Base-by-base conservation (phyloP, 805 yeast species). In the Wickerhamiella galacta region DNA sequence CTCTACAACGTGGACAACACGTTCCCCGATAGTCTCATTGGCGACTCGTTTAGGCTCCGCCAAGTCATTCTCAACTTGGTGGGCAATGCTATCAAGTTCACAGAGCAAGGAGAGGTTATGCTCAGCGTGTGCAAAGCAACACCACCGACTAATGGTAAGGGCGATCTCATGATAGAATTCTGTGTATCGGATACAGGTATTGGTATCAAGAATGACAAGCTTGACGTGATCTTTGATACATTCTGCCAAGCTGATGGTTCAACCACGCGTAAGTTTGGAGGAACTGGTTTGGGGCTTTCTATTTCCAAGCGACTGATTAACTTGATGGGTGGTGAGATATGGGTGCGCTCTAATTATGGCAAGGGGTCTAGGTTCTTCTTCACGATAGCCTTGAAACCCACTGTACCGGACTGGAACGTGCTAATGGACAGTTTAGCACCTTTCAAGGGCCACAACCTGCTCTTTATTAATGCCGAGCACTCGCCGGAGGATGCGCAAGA, bases 171-270 rank as follows among this genome's bases (percentile, higher is more conserved):
- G 52, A 61, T 81, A 31, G 87, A 81, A 53, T 77, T 82, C 47
- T 79, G 93, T 57, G 93, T 81, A 7, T 68, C 81, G 44, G 94
- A 81, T 53, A 81, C 93, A 1, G 92, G 93, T 51, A 81, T 82
- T 42, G 94, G 94, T 43, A 81, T 81, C 44, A 81, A 75, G 47
- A 72, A 70, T 48, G 93, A 82, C 47, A 81, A 81, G 49, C 61
- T 81, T 23, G 93, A 81, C 20, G 63, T 82, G 26, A 82, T 81
- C 45, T 81, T 81, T 48, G 93, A 81, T 48, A 81, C 87, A 3
- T 81, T 81, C 59, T 77, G 93, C 44, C 93, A 81, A 53, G 93
- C 93, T 6, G 94, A 81, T 57, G 94, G 94, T 26, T 79, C 93
- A 4, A 81, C 93, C 2, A 81, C 93, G 2, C 68, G 93, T 52